A percentile compares a stretch with the other conserved stretches of the same genome.
Evolutionary conservation across 768 basidiomycete genomes (phyloP).

Genomic region (Myochromella boudieri): DNA sequence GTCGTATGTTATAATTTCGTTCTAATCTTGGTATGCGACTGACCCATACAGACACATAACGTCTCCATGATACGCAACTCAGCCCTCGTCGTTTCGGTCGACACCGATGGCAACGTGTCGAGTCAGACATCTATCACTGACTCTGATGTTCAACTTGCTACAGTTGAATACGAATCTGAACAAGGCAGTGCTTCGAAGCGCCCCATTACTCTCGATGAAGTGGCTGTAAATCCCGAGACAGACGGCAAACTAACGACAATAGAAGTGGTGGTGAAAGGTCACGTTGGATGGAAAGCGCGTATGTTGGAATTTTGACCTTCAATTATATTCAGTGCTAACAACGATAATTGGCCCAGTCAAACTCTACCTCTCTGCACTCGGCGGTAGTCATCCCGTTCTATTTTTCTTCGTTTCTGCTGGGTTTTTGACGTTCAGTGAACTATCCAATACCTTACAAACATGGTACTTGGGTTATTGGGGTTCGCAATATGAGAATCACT

Average conservation of each 20-base stretch:
- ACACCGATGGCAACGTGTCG: slow-evolving; percentile 49
- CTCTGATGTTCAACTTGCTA: slow-evolving; percentile 33
- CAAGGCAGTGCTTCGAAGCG: slow-evolving; percentile 23
- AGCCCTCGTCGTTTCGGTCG: slow-evolving; percentile 53
- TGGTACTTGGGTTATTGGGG: slow-evolving; percentile 46
- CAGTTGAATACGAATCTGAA: slow-evolving; percentile 23
- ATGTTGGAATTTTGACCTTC: slow-evolving; percentile 16
- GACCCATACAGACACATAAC: slow-evolving; percentile 40
- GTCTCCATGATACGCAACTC: slow-evolving; percentile 53
- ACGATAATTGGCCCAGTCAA: slow-evolving; percentile 21
- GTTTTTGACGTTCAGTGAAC: slow-evolving; percentile 19
- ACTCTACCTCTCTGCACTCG: slow-evolving; percentile 35
- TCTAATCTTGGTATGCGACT: too few species aligned
- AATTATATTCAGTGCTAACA: slow-evolving; percentile 16
- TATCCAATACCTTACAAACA: slow-evolving; percentile 26
- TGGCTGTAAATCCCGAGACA: slow-evolving; percentile 13
- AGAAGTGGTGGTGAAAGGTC: slow-evolving; percentile 61
- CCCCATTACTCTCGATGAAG: slow-evolving; percentile 13
- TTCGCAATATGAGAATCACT: slow-evolving; percentile 34
- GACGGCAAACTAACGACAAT: slow-evolving; percentile 58
- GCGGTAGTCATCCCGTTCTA: slow-evolving; percentile 28
- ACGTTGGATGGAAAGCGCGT: slow-evolving; percentile 49
- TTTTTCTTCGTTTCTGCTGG: slow-evolving; percentile 29
- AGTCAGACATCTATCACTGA: slow-evolving; percentile 49
- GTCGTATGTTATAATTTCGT: slow-evolving; percentile 46